phyloP scores from a whole-genome alignment of 1,284 basidiomycete genomes.

The Ustilago loliicola region DNA sequence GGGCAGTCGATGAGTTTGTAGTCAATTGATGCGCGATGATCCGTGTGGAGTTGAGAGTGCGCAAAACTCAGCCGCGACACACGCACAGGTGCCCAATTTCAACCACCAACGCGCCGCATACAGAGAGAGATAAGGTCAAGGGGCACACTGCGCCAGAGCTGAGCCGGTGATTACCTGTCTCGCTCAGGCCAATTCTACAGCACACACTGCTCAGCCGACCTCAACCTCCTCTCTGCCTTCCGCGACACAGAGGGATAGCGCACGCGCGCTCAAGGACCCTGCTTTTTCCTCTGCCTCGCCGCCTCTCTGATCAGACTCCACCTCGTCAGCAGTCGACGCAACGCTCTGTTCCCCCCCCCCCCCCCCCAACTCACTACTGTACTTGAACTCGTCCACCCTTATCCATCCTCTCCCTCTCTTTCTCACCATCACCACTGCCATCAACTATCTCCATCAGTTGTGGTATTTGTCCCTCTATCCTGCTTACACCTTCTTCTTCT shows the following conservation, averaged over 20 bases:
- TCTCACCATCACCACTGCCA: slow-evolving; percentile 26
- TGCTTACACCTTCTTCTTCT: slow-evolving; percentile 6
- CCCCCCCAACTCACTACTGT: slow-evolving; percentile 6
- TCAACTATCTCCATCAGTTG: slow-evolving; percentile 17
- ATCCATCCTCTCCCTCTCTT: slow-evolving; percentile 13
- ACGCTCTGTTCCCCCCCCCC: neutral
- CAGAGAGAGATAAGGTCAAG: slow-evolving; percentile 12
- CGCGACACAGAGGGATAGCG: too few species aligned
- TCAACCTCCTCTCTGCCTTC: neutral
- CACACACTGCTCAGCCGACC: slow-evolving; percentile 31
- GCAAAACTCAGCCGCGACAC: slow-evolving; percentile 28
- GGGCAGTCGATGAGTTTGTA: neutral
- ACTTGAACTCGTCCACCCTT: slow-evolving; percentile 23
- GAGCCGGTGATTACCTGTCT: slow-evolving; percentile 7
- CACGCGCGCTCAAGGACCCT: too few species aligned
- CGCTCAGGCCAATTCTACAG: slow-evolving; percentile 15
- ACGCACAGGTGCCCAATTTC: slow-evolving; percentile 8
- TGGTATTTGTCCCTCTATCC: slow-evolving; percentile 18
- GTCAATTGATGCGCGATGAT: slow-evolving; percentile 34
- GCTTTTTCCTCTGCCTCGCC: slow-evolving; percentile 1
- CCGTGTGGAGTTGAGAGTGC: slow-evolving; percentile 42
- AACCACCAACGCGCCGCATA: slow-evolving; percentile 11
- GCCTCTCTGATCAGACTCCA: slow-evolving; percentile 4
- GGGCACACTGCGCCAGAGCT: neutral
- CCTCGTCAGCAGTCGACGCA: slow-evolving; percentile 20